Evolutionary conservation across 169 alveolate species (phyloP), one percentile per base, ranked within the genome.

Genomic region (Pseudocohnilembus persalinus): DNA sequence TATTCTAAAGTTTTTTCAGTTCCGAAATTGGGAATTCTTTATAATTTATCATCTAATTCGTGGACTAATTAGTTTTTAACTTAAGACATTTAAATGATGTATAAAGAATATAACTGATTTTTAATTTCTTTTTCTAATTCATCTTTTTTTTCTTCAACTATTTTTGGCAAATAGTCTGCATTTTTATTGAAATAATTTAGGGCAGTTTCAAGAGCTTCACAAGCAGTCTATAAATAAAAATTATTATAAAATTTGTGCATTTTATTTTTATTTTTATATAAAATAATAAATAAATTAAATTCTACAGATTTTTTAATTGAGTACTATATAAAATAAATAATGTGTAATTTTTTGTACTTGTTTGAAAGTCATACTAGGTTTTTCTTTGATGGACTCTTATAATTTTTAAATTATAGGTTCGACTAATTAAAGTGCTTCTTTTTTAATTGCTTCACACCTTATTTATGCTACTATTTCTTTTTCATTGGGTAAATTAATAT

Each of bases 401-500:
- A 49, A 49, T 49, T 49, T 11, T 49, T 49, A 11, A 49, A 49
- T 49, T 4, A 20, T 49, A 20, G 68, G 68, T 6, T 15, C 31
- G 20, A 63, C 73, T 29, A 49, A 63, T 26, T 79, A 31, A 0
- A 49, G n/a, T 0, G 84, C 74, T 29, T 79, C 32, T n/a, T 79
- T 73, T 64, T 79, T 79, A 29, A 79, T 79, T 49, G 35, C 64
- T 49, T 34, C 35, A 30, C 84, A 79, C 63, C 84, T 35, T 29
- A 79, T 72, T 79, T 79, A 72, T 28, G 84, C 35, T 20, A 73
- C 76, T 29, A 34, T 25, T 0, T 34, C 31, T 72, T 79, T 79
- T 79, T 35, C 35, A 30, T 79, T 79, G 29, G 84, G 84, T 20
- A 79, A 64, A 72, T 79, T 35, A n/a, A 79, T 28, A 64, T 79